Base-by-base conservation (phyloP, 2,329 filamentous ascomycete species). In the Fusarium domesticum region DNA sequence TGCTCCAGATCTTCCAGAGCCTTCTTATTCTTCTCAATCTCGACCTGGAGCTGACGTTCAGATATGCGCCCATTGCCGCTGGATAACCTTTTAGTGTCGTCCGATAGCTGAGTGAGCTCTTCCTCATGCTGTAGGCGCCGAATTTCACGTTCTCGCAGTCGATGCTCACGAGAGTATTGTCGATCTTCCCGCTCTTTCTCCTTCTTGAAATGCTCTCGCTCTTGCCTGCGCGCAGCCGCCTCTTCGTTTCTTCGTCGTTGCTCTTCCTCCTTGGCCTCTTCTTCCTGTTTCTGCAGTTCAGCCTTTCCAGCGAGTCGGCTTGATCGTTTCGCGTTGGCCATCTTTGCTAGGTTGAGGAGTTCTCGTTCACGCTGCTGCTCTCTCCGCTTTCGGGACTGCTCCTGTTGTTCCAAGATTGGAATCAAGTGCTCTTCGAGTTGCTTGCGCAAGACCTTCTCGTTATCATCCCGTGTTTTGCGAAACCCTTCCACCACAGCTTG, bases 321-420 rank as follows among this genome's bases (percentile, higher is more conserved):
- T 1, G 93, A 98, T 51, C 93, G 78, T 70, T 98, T 98, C 4
- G 93, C 92, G 44, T 85, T 88, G n/a, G 89, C 89, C 70, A 97
- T 78, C 64, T 93, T 92, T 57, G 92, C 85, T 53, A 95, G 68
- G 55, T 83, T 89, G 40, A 89, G 73, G 17, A 95, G 68, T 59
- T 97, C 92, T 50, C 84, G 88, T 63, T 95, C 81, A 57, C 85
- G 75, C 49, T 83, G 78, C 3, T 72, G 59, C 38, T 85, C 74
- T 73, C 89, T 77, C 69, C 81, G 70, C 65, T 92, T 91, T 48
- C 84, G 83, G 20, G 83, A 79, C 57, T 91, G 79, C 56, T 85
- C 82, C 54, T 87, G 83, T 59, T 87, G 87, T 66, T 95, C 85
- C 12, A 98, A 78, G 30, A 95, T 80, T 1, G 93, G 93, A 3